Evolutionary conservation across 805 yeast genomes (phyloP).

Genomic region (Saturnispora bothae): DNA sequence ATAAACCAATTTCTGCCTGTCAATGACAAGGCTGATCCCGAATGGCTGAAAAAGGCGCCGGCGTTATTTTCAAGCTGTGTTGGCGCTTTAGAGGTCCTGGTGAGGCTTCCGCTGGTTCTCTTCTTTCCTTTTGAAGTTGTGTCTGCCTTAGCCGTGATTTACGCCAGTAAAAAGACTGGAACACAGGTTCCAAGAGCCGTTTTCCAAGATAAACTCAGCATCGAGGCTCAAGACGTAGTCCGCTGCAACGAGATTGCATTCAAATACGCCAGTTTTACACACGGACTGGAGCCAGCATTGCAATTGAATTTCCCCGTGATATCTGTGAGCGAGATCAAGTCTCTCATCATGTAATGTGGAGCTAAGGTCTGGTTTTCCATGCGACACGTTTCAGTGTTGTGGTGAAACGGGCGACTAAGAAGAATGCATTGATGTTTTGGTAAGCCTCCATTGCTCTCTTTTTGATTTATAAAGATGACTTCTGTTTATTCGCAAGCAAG

Average conservation of each 20-base stretch:
- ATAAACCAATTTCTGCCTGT: not conserved
- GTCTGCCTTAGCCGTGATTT: constrained; percentile 18
- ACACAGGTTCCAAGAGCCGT: constrained; percentile 13
- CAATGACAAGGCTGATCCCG: constrained; percentile 13
- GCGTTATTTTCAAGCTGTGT: constrained; percentile 19
- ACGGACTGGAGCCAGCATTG: constrained; percentile 17
- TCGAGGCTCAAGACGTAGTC: constrained; percentile 15
- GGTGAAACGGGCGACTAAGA: too few relatives aligned
- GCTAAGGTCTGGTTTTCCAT: too few relatives aligned
- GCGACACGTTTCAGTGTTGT: too few relatives aligned
- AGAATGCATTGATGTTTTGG: not conserved
- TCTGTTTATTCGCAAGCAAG: not conserved
- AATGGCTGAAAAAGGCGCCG: constrained; percentile 11
- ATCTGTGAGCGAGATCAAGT: constrained; percentile 4
- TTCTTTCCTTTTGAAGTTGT: constrained; percentile 18
- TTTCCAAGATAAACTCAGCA: constrained; percentile 12
- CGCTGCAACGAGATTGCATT: constrained; percentile 18
- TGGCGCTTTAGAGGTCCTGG: constrained; percentile 20
- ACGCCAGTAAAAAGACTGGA: constrained; percentile 17
- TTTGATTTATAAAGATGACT: not conserved
- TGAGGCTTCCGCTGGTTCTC: constrained; percentile 23
- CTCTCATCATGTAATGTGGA: not conserved
- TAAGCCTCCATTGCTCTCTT: not conserved
- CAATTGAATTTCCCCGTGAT: constrained; percentile 17
- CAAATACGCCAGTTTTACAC: constrained; percentile 14